Percentiles rank a stretch among this genome's conserved stretches.
phyloP scores from a whole-genome alignment of 345 rosid genomes.

The Hypericum androsaemum region DNA sequence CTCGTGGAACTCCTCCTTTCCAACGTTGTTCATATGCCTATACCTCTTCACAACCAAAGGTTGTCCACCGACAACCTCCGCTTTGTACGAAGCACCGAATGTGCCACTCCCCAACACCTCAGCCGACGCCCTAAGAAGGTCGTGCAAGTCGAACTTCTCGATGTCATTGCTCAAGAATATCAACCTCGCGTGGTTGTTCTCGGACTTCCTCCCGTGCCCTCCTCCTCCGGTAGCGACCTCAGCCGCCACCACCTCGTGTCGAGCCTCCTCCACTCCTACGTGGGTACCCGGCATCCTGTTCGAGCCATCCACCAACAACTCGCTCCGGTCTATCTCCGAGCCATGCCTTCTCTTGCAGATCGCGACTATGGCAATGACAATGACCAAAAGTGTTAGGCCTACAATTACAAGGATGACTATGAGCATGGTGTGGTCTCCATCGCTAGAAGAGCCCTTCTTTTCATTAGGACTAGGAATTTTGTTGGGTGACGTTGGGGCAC shows the following conservation, averaged over 20 bases:
- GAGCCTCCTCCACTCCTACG: background rate
- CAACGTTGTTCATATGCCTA: conserved; percentile 1
- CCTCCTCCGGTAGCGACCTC: background rate
- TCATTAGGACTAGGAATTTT: too few species aligned
- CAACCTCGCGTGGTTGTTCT: conserved; percentile 12
- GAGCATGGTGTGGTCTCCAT: background rate
- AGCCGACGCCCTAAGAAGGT: conserved; percentile 6
- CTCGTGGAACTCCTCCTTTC: conserved; percentile 6
- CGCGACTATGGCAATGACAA: conserved; percentile 15
- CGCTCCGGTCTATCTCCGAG: conserved; percentile 2
- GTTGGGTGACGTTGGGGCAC: conserved; percentile 6
- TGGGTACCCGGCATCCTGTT: conserved; percentile 9
- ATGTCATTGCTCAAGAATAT: background rate
- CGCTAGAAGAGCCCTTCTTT: too few species aligned
- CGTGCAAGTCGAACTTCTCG: conserved; percentile 5
- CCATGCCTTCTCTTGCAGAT: conserved; percentile 13
- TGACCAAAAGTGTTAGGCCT: conserved; percentile 16
- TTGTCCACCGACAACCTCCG: background rate
- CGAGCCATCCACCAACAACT: conserved; percentile 14
- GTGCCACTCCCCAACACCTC: conserved; percentile 9
- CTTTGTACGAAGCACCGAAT: conserved; percentile 6
- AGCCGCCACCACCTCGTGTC: background rate
- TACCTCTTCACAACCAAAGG: conserved; percentile 10
- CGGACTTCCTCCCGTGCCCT: conserved; percentile 11
- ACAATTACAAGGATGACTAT: conserved; percentile 20